Base-by-base conservation (phyloP, 2,329 filamentous ascomycete genomes). In the Aspergillus sojae region DNA sequence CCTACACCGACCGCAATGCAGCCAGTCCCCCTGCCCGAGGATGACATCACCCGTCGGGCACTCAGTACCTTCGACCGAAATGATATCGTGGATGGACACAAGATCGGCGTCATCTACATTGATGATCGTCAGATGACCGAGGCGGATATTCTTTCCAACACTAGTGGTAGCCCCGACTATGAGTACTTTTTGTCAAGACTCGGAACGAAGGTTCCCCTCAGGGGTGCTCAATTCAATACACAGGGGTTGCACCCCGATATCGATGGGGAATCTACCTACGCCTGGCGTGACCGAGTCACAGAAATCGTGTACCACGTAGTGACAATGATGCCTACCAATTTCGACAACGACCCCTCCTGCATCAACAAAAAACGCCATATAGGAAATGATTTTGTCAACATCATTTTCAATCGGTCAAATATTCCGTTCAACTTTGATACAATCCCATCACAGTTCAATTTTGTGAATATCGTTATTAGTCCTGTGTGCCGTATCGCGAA, bases 371-470 rank as follows among this genome's bases (percentile, higher is more conserved):
- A 99, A 79, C 86, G 89, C 3, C 96, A 98, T 74, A 95, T 98
- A 65, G 95, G 95, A 62, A 99, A 99, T 74, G 95, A 98, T 77
- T 96, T 92, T 76, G 95, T 99, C 74, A 98, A 97, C 75, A 96
- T 99, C 70, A 90, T 99, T 62, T 99, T 96, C 84, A 99, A 99
- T 76, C 93, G 96, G 72, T 97, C 94, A 2, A 94, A 95, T n/a
- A 78, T 89, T 55, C 90, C 91, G 0, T 98, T 97, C 81, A 86
- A 87, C 60, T 96, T 97, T 75, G 88, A 97, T 75, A 97, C 92
- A 0, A 96, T 99, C 71, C 93, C 93, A 0, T 96, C 93, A 0
- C 91, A 94, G 62, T 97, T 99, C 83, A 98, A 97, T 75, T 97
- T 92, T 74, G 93, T 99, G 74, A 93, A 97, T 75, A 98, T 99